Evolutionary conservation across 495 filamentous ascomycete species (phyloP), one percentile per base, ranked within the genome.

Genomic region (Aspergillus nanangensis): DNA sequence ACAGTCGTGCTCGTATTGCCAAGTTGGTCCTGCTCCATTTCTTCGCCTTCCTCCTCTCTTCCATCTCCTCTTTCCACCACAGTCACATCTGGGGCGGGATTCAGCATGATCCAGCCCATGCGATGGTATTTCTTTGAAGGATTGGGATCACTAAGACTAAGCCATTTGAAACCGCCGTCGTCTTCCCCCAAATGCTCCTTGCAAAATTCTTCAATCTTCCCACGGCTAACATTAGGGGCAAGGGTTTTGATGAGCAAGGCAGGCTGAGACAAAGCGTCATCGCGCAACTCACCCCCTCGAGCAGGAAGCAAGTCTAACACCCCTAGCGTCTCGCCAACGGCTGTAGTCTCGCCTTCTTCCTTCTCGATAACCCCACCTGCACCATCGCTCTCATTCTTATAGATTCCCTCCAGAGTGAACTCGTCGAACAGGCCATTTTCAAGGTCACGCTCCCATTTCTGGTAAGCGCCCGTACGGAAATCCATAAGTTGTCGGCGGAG

Each of bases 241-340:
- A 99, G 86, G 0, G 93, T 99, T 70, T 99, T 99, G 70, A 99
- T 96, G 33, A 99, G 78, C 20, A 99, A 74, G 1, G 94, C 91
- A 11, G 93, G 94, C 64, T 94, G 87, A 48, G 80, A 79, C 14
- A 88, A 72, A 37, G 81, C 82, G 45, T 95, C 88, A 56, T 96
- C 91, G 8, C 88, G 78, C 29, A 95, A 72, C 46, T 95, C 88
- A 42, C 83, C 86, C 35, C 84, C 87, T 52, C 77, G 77, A 23
- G 82, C 80, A 29, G 91, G 89, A 17, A 95, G 79, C 39, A 96
- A 65, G 63, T 96, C 91, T 22, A 89, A 86, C 24, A 95, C 89
- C 34, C 93, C 88, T 7, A 97, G 78, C 5, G 95, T 90, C 62
- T 97, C 92, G 45, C 91, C 90, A 31, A 87, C 81, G 8, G 88